Evolutionary conservation across 495 filamentous ascomycete species (phyloP), one percentile per base, ranked within the genome.

Genomic region (Ramalina intermedia): DNA sequence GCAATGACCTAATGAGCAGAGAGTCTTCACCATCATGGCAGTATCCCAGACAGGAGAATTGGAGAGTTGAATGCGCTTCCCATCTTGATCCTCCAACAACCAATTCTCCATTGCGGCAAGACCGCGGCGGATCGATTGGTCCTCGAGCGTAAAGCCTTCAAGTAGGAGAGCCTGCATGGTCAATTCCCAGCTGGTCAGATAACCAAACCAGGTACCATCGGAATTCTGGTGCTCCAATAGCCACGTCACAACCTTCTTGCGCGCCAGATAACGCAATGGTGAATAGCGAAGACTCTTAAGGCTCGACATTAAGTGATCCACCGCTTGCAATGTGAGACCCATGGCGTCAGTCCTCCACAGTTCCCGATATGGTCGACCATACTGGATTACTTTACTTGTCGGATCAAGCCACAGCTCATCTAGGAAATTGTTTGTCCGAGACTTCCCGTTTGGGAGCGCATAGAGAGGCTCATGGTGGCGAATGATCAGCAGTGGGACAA

Each of bases 341-440:
- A 56, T 50, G 1, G 43, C 12, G 27, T 66, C 58, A 13, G 27
- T 37, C 37, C 48, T 17, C 36, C 43, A 46, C 27, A 58, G n/a
- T 1, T 55, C 37, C 33, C 18, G 47, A 6, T 61, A 33, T 0
- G 56, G 23, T 1, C 12, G 39, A 6, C 44, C 27, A 45, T 65
- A 66, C 1, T 64, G 55, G 1, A 63, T 55, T 7, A 27, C 45
- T 41, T 71, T 70, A 13, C 56, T 43, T 0, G 11, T 37, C 0
- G 57, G 57, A 21, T 66, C 48, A 7, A 46, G 26, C 67, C 69
- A 70, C 4, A 71, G 53, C 35, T 69, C 67, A 37, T 71, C 66
- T 9, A 71, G 48, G 41, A 57, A 68, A 37, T 61, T 26, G 39
- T 65, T 69, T 6, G 27, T 4, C 9, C 43, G 47, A 3, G 49